A percentile compares a stretch with the other conserved stretches of the same genome.
phyloP scores from a whole-genome alignment of 371 early-diverging fungal genomes.

The Dinochytrium kinnereticum region DNA sequence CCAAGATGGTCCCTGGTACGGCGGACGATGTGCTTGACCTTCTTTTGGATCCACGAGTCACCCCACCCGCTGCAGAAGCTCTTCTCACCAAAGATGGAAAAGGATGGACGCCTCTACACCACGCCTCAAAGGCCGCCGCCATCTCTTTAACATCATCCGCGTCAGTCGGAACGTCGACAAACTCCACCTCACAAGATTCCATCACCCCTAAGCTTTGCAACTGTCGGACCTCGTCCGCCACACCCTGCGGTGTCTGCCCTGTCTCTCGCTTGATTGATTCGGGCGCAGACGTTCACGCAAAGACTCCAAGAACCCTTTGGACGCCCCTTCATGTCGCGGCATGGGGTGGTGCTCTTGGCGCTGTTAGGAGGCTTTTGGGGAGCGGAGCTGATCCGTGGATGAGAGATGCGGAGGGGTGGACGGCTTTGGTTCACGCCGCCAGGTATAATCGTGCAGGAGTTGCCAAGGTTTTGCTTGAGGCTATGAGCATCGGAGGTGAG shows the following conservation, averaged over 20 bases:
- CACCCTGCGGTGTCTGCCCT: background rate
- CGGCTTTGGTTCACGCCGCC: constrained; percentile 31
- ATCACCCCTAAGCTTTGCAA: background rate
- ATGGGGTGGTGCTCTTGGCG: constrained; percentile 21
- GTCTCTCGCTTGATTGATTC: constrained; percentile 8
- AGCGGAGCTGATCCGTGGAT: constrained; percentile 1
- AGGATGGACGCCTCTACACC: constrained; percentile 29
- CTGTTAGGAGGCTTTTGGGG: constrained; percentile 20
- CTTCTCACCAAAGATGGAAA: constrained; percentile 11
- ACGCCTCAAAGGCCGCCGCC: constrained; percentile 21
- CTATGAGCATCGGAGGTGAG: background rate
- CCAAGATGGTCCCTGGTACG: constrained; percentile 10
- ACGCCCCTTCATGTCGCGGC: constrained; percentile 33
- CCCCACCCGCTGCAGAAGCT: background rate
- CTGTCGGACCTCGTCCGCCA: background rate
- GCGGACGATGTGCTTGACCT: constrained; percentile 23
- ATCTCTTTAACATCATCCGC: no score
- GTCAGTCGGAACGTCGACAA: background rate
- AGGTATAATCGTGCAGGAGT: constrained; percentile 28
- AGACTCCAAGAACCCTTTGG: constrained; percentile 22
- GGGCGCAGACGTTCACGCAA: constrained; percentile 16
- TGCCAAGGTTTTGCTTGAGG: background rate
- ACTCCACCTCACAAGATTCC: background rate
- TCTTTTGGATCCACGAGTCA: constrained; percentile 19
- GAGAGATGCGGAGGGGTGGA: constrained; percentile 36